phyloP scores from a whole-genome alignment of 768 basidiomycete species.

The Russula olivacea region DNA sequence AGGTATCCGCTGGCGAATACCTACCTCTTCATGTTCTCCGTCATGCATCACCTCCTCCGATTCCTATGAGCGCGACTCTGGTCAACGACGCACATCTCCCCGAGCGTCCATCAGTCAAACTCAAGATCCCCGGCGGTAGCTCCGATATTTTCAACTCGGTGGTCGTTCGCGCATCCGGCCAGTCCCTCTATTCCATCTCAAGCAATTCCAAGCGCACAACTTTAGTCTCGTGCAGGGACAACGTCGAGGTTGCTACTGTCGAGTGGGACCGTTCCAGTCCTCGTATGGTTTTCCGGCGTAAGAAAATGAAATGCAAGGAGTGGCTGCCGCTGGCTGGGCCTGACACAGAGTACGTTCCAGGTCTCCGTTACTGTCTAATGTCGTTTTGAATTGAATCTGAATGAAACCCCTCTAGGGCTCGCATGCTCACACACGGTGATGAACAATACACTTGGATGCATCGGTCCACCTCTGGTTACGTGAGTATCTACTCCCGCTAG shows the following conservation, averaged over 20 bases:
- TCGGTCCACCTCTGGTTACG: slow-evolving; percentile 5
- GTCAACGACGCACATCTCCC: background rate
- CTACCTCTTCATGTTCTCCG: background rate
- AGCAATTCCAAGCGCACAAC: slow-evolving; percentile 14
- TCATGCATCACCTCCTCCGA: background rate
- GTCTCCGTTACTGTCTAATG: background rate
- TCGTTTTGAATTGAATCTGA: background rate
- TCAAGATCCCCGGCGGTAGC: slow-evolving; percentile 4
- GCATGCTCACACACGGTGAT: slow-evolving; percentile 10
- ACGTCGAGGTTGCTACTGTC: slow-evolving; percentile 9
- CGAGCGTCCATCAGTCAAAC: slow-evolving; percentile 12
- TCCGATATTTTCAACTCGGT: slow-evolving; percentile 11
- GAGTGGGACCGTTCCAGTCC: slow-evolving; percentile 19
- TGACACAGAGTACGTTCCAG: slow-evolving; percentile 11
- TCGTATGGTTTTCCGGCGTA: slow-evolving; percentile 10
- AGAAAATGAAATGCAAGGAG: slow-evolving; percentile 17
- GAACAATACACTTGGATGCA: slow-evolving; percentile 11
- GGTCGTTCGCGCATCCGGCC: slow-evolving; percentile 1
- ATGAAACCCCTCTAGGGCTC: background rate
- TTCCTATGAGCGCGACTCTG: slow-evolving; percentile 7
- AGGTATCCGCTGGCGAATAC: slow-evolving; percentile 19
- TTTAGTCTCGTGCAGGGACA: background rate
- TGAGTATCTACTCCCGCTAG: background rate
- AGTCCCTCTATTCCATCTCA: background rate
- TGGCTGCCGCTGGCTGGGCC: slow-evolving; percentile 18